A percentile compares a stretch with the other conserved stretches of the same genome.
Conservation (phyloP, 2,329 filamentous ascomycete genomes). For the Sporothrix protearum region DNA sequence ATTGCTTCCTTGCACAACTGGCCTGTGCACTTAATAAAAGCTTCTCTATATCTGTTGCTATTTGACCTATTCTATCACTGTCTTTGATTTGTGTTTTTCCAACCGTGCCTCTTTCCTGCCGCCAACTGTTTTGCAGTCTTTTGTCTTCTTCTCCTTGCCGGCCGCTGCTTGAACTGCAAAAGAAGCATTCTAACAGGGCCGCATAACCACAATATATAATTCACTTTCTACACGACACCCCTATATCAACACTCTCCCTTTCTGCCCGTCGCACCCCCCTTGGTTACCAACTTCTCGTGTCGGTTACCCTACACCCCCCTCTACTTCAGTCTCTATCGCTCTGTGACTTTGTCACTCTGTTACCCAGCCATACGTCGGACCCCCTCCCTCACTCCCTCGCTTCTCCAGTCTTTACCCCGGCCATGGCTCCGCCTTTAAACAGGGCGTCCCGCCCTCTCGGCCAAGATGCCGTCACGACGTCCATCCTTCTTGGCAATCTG, state of each 20-base stretch:
- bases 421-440: slow-evolving; percentile 31
- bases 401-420: neutral
- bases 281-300: slow-evolving; percentile 12
- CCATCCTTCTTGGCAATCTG: slow-evolving; percentile 68
- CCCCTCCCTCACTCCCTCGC: neutral
- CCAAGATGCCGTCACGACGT: slow-evolving; percentile 46
- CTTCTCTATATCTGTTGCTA: neutral
- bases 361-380: neutral
- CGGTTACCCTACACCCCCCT: slow-evolving; percentile 15
- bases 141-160: neutral
- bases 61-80: neutral
- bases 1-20: slow-evolving; percentile 7
- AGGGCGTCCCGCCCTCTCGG: slow-evolving; percentile 25
- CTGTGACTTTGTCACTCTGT: no score
- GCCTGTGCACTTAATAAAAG: neutral
- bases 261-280: slow-evolving; percentile 2
- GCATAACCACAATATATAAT: neutral
- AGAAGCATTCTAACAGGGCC: neutral
- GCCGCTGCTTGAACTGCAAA: slow-evolving; percentile 5
- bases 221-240: neutral
- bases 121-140: neutral
- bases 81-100: neutral
- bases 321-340: neutral
- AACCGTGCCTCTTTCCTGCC: slow-evolving; percentile 8
- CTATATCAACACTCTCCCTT: neutral